Evolutionary conservation across 2,329 filamentous ascomycete species (phyloP), one percentile per base, ranked within the genome.

Genomic region (Chaetothyriales sp.): DNA sequence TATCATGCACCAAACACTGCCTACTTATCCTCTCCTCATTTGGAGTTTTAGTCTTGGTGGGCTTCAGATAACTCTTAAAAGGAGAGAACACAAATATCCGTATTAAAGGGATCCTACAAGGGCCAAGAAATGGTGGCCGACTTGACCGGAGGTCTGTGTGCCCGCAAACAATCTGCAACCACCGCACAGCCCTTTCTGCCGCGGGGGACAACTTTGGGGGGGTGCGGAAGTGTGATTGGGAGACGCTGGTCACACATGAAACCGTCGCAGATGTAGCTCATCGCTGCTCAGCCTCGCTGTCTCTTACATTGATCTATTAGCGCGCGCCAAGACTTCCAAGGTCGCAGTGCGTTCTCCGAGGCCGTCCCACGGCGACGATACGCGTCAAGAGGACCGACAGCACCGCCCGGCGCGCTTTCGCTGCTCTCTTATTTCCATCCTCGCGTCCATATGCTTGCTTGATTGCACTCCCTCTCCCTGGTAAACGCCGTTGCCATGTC

Each of bases 401-500:
- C 33, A 40, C 33, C 33, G 15, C 13, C 33, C 15, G 33, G 33
- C 15, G 33, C 33, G 33, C 33, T 15, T 40, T 40, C 33, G 33
- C 33, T 13, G 15, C 33, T 13, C 33, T 40, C 33, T 15, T 13
- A 40, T 40, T 13, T 15, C 7, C 33, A 40, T 40, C 33, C 15
- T 15, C 15, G 10, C 33, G 10, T 13, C 10, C 33, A 15, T 40
- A 40, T 40, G 33, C 33, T 40, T 40, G 33, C 33, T 13, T 40
- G 33, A 40, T 40, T 40, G 33, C 33, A 15, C 15, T 5, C 33
- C 33, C 2, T 33, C 33, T 40, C 10, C 33, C 33, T 40, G 10
- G 2, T 15, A 4, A 40, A 40, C 33, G 33, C 33, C 33, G 33
- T 40, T 40, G 33, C 20, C 52, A 86, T 86, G 82, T 78, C 81